Conservation (phyloP, 495 filamentous ascomycete genomes). For the Aspergillus campestris region DNA sequence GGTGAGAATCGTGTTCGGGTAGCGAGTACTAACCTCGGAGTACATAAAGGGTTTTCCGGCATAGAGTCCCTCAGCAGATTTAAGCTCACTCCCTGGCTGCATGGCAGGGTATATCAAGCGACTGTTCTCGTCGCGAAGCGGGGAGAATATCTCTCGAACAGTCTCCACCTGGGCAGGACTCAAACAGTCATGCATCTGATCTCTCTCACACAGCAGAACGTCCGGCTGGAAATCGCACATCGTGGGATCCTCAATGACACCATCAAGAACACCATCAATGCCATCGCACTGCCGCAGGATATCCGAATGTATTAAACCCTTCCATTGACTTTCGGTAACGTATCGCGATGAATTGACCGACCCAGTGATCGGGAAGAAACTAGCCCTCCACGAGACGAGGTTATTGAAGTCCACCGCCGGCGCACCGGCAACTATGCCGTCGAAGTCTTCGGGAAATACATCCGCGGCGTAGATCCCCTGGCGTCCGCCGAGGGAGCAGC, state of each 20-base stretch:
- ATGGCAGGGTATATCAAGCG: conserved; percentile 37
- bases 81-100: conserved; percentile 17
- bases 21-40: too few species aligned
- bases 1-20: too few species aligned
- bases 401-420: conserved; percentile 31
- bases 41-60: background rate
- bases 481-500: conserved; percentile 39
- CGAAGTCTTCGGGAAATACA: conserved; percentile 37
- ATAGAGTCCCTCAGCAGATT: conserved; percentile 11
- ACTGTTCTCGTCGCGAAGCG: conserved; percentile 32
- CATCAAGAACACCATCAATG: conserved; percentile 45
- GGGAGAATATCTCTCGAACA: conserved; percentile 38
- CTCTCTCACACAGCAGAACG: conserved; percentile 31
- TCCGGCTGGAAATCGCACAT: conserved; percentile 41
- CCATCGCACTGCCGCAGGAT: conserved; percentile 49
- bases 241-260: conserved; percentile 45
- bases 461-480: conserved; percentile 31
- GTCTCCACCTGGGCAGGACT: conserved; percentile 40
- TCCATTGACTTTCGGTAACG: conserved; percentile 36
- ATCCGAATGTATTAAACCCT: conserved; percentile 33
- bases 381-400: conserved; percentile 32
- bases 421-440: conserved; percentile 50
- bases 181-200: conserved; percentile 13
- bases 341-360: conserved; percentile 28
- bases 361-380: conserved; percentile 21